These are phyloP conservation scores for Termitomyces sp. DNA, from an alignment of 768 basidiomycete genomes.

Conservation along the genomic window DNA sequence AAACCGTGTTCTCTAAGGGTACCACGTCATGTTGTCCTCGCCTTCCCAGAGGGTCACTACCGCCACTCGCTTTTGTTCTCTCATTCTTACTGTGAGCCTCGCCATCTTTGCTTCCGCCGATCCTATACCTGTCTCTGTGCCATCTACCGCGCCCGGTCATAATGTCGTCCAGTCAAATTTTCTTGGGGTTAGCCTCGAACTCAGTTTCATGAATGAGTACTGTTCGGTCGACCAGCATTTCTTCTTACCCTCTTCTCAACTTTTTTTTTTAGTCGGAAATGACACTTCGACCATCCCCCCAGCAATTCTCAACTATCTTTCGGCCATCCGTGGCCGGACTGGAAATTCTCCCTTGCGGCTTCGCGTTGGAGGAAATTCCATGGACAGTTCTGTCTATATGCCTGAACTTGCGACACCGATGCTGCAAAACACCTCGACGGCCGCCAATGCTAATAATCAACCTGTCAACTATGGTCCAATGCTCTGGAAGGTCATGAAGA, in stretches of 20 bases:
- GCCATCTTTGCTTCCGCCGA: constrained; percentile 22
- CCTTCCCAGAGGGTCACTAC: not conserved
- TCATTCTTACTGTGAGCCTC: constrained; percentile 9
- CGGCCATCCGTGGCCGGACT: constrained; percentile 48
- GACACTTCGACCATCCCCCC: constrained; percentile 49
- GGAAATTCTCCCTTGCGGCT: constrained; percentile 42
- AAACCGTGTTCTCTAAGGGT: not conserved
- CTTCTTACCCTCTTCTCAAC: constrained; percentile 1
- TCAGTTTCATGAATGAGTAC: constrained; percentile 59
- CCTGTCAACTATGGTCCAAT: constrained; percentile 46
- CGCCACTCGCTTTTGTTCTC: constrained; percentile 16
- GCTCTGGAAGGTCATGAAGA: constrained; percentile 46
- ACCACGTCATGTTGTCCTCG: constrained; percentile 3
- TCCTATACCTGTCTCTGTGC: constrained; percentile 29
- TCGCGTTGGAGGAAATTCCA: constrained; percentile 50
- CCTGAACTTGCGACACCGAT: constrained; percentile 39
- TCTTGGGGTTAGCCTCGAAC: constrained; percentile 63
- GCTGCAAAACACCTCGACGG: constrained; percentile 34
- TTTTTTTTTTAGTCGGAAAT: constrained; percentile 44
- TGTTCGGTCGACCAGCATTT: constrained; percentile 31
- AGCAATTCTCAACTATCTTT: constrained; percentile 59
- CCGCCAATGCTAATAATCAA: constrained; percentile 42
- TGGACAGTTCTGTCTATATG: constrained; percentile 44
- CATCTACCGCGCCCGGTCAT: constrained; percentile 30
- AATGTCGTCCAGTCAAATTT: constrained; percentile 53